These are phyloP conservation scores for Alternaria sp. DNA, from an alignment of 2,329 filamentous ascomycete genomes.

Conservation along the genomic window DNA sequence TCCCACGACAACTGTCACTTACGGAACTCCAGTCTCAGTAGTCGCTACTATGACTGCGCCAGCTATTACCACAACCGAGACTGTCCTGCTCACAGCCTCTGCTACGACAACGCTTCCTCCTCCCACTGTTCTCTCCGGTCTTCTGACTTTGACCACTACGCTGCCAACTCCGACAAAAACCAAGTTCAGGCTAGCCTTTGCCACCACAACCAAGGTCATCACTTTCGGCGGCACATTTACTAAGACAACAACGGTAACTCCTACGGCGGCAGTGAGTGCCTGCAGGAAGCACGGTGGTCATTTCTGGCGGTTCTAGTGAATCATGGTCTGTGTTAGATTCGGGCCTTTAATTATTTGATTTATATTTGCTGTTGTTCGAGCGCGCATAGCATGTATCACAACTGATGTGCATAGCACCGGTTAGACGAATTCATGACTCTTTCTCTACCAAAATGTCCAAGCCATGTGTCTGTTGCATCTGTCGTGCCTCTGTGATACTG, in stretches of 20 bases:
- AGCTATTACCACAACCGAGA: slow-evolving; percentile 41
- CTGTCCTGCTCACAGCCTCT: slow-evolving; percentile 32
- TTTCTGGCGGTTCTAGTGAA: slow-evolving; percentile 18
- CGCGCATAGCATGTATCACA: neutral
- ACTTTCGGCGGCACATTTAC: slow-evolving; percentile 49
- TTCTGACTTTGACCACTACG: slow-evolving; percentile 44
- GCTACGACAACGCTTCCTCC: slow-evolving; percentile 45
- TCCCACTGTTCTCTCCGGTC: slow-evolving; percentile 47
- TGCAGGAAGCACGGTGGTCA: slow-evolving; percentile 48
- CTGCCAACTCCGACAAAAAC: slow-evolving; percentile 50
- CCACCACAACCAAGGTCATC: slow-evolving; percentile 44
- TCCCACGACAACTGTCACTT: slow-evolving; percentile 45
- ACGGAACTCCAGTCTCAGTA: slow-evolving; percentile 34
- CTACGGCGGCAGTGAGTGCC: slow-evolving; percentile 43
- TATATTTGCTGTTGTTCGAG: slow-evolving; percentile 2
- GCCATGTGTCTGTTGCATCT: neutral
- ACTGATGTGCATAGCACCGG: neutral
- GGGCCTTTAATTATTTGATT: neutral
- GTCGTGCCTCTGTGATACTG: neutral
- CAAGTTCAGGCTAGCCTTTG: slow-evolving; percentile 34
- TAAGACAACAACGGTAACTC: slow-evolving; percentile 46
- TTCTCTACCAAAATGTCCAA: neutral
- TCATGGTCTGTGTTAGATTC: neutral
- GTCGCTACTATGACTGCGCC: slow-evolving; percentile 42
- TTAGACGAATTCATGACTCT: neutral